Conservation (phyloP, 148 eudicot species). For the Camellia lanceoleosa region DNA sequence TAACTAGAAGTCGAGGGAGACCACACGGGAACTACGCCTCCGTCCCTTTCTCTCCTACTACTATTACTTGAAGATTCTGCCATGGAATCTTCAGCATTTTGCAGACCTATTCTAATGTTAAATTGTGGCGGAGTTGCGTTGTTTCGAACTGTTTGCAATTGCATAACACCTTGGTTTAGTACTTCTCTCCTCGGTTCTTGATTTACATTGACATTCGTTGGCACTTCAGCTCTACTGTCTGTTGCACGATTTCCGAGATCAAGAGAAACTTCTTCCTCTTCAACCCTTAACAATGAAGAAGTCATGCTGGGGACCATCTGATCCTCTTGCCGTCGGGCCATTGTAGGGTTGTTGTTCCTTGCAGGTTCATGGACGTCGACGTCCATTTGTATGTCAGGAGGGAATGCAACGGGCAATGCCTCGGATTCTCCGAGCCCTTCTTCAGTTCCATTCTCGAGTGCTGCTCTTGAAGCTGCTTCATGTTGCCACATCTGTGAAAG, state of each 20-base stretch:
- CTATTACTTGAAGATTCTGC: conserved; percentile 63
- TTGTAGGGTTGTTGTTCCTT: conserved; percentile 36
- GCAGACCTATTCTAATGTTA: conserved; percentile 34
- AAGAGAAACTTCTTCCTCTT: conserved; percentile 62
- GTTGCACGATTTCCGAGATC: conserved; percentile 37
- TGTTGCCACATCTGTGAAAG: conserved; percentile 76
- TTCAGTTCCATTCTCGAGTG: conserved; percentile 72
- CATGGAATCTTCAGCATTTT: conserved; percentile 57
- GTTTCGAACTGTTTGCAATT: conserved; percentile 18
- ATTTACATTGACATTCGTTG: conserved; percentile 36
- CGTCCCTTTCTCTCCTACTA: conserved; percentile 57
- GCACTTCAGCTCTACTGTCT: conserved; percentile 73
- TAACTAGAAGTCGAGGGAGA: conserved; percentile 70
- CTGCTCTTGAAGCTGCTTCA: conserved; percentile 78
- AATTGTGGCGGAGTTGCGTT: conserved; percentile 28
- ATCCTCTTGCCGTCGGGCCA: conserved; percentile 55
- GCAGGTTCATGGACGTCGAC: conserved; percentile 44
- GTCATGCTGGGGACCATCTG: conserved; percentile 95
- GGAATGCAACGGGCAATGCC: conserved; percentile 55
- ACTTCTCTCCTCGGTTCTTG: conserved; percentile 28
- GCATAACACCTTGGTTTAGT: conserved; percentile 20
- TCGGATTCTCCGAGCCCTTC: conserved; percentile 97
- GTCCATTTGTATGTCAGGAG: conserved; percentile 70
- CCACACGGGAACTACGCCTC: conserved; percentile 98
- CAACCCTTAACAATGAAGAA: conserved; percentile 57